Conservation (phyloP, 169 alveolate species). For the Babesia gibsoni region DNA sequence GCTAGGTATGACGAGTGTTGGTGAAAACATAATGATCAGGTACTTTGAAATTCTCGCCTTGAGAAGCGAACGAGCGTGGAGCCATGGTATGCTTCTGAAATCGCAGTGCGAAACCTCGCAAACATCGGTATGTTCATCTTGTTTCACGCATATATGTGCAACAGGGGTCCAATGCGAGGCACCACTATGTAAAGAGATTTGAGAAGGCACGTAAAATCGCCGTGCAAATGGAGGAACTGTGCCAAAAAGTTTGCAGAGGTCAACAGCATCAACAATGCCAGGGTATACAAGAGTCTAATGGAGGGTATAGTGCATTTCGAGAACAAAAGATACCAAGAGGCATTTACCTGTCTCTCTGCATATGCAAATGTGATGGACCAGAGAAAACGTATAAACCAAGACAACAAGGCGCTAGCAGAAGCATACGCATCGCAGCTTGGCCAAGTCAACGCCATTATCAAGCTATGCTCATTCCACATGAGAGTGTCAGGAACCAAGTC, state of each 20-base stretch:
- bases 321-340: constrained; percentile 36
- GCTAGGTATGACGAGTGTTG: constrained; percentile 23
- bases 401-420: constrained; percentile 4
- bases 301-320: constrained; percentile 60
- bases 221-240: constrained; percentile 14
- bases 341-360: constrained; percentile 31
- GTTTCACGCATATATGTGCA: neutral
- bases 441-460: constrained; percentile 47
- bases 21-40: constrained; percentile 1
- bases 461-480: constrained; percentile 63
- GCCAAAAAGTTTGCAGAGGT: constrained; percentile 40
- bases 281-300: constrained; percentile 55
- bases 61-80: constrained; percentile 54
- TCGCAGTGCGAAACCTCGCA: constrained; percentile 56
- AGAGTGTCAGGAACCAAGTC: constrained; percentile 28
- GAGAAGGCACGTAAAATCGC: constrained; percentile 37
- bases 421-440: constrained; percentile 50
- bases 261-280: constrained; percentile 40
- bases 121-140: constrained; percentile 6
- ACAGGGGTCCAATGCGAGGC: constrained; percentile 37
- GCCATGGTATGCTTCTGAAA: constrained; percentile 55
- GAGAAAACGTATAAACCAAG: constrained; percentile 25
- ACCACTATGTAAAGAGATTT: constrained; percentile 48
- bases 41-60: constrained; percentile 57
- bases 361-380: constrained; percentile 61